Evolutionary conservation across 306 rosid species (phyloP).

Genomic region (Vachellia collinsii): DNA sequence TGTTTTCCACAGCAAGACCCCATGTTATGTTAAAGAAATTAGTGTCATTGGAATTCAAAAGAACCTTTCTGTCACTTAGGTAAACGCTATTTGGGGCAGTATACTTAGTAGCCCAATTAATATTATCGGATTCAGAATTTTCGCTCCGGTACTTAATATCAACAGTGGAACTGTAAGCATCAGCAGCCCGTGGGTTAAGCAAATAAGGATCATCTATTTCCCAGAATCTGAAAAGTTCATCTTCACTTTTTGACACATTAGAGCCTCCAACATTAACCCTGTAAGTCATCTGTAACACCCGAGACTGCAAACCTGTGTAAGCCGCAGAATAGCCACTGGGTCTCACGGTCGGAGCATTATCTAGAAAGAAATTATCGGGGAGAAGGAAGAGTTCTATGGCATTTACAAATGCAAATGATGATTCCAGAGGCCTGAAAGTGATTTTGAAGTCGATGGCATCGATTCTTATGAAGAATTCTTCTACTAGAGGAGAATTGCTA

Average conservation of each 20-base stretch:
- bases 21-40: conserved; percentile 20
- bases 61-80: background rate
- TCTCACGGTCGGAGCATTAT: background rate
- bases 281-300: conserved; percentile 9
- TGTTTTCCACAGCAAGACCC: conserved; percentile 22
- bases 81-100: conserved; percentile 5
- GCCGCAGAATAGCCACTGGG: background rate
- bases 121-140: background rate
- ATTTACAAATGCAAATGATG: conserved; percentile 57
- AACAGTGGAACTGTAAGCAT: fast-evolving
- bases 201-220: conserved; percentile 17
- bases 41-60: background rate
- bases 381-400: conserved; percentile 58
- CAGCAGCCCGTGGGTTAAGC: background rate
- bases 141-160: background rate
- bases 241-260: background rate
- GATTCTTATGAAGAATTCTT: conserved; percentile 43
- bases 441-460: conserved; percentile 12
- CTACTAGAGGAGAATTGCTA: conserved; percentile 18
- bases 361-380: conserved; percentile 20
- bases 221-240: conserved; percentile 28
- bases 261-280: conserved; percentile 37
- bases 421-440: conserved; percentile 35
- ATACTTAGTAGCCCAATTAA: background rate
- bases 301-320: background rate